Percentiles rank a stretch among this genome's conserved stretches.
Evolutionary conservation across 768 basidiomycete species (phyloP).

Genomic region (Cyclocybe aegerita): DNA sequence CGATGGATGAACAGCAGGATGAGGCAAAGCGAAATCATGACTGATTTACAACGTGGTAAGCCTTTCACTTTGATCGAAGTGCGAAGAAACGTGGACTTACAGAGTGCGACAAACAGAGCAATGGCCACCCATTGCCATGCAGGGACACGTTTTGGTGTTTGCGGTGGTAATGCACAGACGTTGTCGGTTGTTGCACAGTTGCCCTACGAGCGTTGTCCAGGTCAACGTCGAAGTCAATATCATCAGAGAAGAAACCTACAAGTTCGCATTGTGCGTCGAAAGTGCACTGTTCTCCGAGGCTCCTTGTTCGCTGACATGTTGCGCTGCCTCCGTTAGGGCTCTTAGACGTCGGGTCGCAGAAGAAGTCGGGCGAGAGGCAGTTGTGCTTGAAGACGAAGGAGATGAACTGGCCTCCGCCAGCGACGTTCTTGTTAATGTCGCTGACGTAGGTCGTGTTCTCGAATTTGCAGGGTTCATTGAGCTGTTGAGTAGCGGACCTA

Average conservation of each 20-base stretch:
- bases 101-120: conserved; percentile 32
- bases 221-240: background rate
- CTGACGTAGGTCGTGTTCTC: conserved; percentile 32
- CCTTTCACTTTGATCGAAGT: background rate
- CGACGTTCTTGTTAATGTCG: conserved; percentile 40
- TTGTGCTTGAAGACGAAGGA: conserved; percentile 59
- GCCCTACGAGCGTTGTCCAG: background rate
- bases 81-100: conserved; percentile 24
- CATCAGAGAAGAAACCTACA: conserved; percentile 25
- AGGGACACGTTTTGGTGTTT: conserved; percentile 35
- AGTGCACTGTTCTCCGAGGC: conserved; percentile 39
- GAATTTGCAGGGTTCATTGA: conserved; percentile 48
- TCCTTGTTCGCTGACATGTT: conserved; percentile 45
- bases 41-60: conserved; percentile 20
- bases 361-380: conserved; percentile 51
- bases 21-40: conserved; percentile 34
- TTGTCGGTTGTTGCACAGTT: conserved; percentile 8
- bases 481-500: conserved; percentile 57
- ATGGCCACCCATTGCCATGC: conserved; percentile 46
- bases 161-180: conserved; percentile 8
- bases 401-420: conserved; percentile 36
- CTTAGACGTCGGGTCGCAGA: conserved; percentile 44
- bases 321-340: conserved; percentile 12
- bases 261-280: conserved; percentile 55
- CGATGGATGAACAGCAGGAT: conserved; percentile 41